Conservation (phyloP, 2,329 filamentous ascomycete genomes). For the Volutella citrinella region DNA sequence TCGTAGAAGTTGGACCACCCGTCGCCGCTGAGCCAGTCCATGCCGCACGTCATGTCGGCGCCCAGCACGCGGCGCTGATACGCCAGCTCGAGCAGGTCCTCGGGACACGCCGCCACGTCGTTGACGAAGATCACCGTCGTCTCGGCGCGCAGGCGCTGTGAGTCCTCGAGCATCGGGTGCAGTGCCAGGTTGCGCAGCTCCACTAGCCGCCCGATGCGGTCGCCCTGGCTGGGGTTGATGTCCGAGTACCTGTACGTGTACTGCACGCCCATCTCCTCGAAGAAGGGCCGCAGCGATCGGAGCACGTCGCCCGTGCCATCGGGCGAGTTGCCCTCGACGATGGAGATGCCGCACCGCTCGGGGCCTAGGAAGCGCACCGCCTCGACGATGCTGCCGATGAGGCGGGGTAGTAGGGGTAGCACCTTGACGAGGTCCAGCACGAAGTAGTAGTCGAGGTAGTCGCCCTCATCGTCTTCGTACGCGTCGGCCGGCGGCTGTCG, state of each 20-base stretch:
- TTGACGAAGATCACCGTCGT: conserved; percentile 52
- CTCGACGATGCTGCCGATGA: conserved; percentile 51
- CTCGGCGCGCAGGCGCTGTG: conserved; percentile 25
- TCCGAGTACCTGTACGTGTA: conserved; percentile 43
- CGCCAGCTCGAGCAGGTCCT: conserved; percentile 56
- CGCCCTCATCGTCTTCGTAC: background rate
- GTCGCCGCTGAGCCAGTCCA: conserved; percentile 54
- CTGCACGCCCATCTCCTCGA: conserved; percentile 35
- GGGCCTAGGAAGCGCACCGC: conserved; percentile 48
- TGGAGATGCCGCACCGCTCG: conserved; percentile 48
- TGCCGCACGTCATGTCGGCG: conserved; percentile 56
- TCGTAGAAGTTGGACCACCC: conserved; percentile 52
- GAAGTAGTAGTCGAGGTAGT: conserved; percentile 47
- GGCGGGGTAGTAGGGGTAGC: conserved; percentile 42
- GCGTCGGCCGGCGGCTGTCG: background rate
- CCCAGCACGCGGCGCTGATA: conserved; percentile 43
- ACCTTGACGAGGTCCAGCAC: conserved; percentile 50
- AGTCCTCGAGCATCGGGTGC: conserved; percentile 37
- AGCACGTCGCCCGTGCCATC: conserved; percentile 55
- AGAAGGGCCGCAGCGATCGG: conserved; percentile 32
- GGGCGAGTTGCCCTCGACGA: conserved; percentile 53
- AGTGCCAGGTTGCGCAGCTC: conserved; percentile 52
- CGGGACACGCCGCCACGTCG: conserved; percentile 49
- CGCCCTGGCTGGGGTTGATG: conserved; percentile 39
- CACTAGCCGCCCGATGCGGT: conserved; percentile 47